Base-by-base conservation (phyloP, 1,139 yeast genomes). In the Candida mesenterica region DNA sequence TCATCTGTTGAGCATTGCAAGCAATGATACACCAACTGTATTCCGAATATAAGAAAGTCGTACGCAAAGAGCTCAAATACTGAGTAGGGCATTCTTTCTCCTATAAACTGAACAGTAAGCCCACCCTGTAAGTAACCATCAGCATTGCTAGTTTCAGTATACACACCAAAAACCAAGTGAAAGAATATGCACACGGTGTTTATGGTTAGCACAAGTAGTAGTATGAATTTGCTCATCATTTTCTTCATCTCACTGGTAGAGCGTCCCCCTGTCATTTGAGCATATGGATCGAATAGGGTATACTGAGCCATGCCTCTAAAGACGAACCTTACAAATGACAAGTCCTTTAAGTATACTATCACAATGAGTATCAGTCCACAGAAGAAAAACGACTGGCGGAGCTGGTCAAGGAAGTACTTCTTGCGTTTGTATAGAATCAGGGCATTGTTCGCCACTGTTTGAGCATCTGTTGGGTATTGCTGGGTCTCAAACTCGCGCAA, bases 101-200 rank as follows among this genome's bases (percentile, higher is more conserved):
- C 75, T 13, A 69, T 65, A 40, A 69, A 68, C 40, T 67, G 69
- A 4, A 69, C 43, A 2, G 69, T 49, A 31, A 65, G 29, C 2
- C 69, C 60, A 0, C 75, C 75, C 39, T 65, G 59, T 10, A 65
- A 48, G 31, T 45, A 53, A 2, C 47, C 47, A 16, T 52, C 59
- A 3, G 45, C 24, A 10, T 46, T 31, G 5, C 44, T 44, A 19
- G 52, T 38, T n/a, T 35, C 36, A 4, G 26, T 40, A 35, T 55
- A 55, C 3, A 45, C 49, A 3, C 70, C 69, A 39, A 58, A 57
- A 3, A 65, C 14, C 30, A 63, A 34, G 46, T 68, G 75, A 15
- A 42, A 40, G 1, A 54, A 8, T 4, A 55, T 25, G 34, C 66
- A 61, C 22, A 60, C 39, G 1, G 45, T 34, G 37, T 67, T 68